Base-by-base conservation (phyloP, 148 eudicot species). In the Arbutus unedo region DNA sequence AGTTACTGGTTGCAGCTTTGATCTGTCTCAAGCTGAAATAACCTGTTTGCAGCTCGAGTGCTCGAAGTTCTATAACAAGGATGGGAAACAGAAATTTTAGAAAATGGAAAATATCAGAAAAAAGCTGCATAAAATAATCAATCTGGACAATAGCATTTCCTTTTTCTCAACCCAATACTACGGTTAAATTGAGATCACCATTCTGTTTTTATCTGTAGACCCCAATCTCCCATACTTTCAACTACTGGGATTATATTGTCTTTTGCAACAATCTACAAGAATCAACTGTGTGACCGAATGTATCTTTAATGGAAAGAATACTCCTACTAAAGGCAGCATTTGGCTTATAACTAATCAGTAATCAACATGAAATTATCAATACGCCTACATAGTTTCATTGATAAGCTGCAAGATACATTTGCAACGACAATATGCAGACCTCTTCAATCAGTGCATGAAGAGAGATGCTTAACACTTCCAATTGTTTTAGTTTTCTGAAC, bases 21-120 rank as follows among this genome's bases (percentile, higher is more conserved):
- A 95, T 91, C 85, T 95, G 95, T 86, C 89, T 91, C 84, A 95
- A 82, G 85, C 88, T 85, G 83, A 95, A 95, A 84, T 91, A 91
- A 41, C 97, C 95, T 47, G 92, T 90, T 75, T 88, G 92, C 79
- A 83, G 73, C 6, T 87, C 90, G 21, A 95, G 87, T 41, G 83
- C 87, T 83, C 80, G 90, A 44, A 93, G 89, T 84, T 95, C 98
- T 95, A 85, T 53, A 79, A 81, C 80, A 73, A 81, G 43, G 16
- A 76, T 23, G 43, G 72, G 43, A 41, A 72, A 55, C 15, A 84
- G 43, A 64, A 77, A 47, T 54, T 23, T 70, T 60, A 19, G 31
- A 23, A 78, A 4, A 15, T 19, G 41, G 14, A 18, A 43, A 41
- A 55, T 51, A 43, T 79, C 18, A 76, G 21, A 51, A n/a, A 77